Evolutionary conservation across 768 basidiomycete species (phyloP), one percentile per base, ranked within the genome.

Genomic region (Cystofilobasidium macerans): DNA sequence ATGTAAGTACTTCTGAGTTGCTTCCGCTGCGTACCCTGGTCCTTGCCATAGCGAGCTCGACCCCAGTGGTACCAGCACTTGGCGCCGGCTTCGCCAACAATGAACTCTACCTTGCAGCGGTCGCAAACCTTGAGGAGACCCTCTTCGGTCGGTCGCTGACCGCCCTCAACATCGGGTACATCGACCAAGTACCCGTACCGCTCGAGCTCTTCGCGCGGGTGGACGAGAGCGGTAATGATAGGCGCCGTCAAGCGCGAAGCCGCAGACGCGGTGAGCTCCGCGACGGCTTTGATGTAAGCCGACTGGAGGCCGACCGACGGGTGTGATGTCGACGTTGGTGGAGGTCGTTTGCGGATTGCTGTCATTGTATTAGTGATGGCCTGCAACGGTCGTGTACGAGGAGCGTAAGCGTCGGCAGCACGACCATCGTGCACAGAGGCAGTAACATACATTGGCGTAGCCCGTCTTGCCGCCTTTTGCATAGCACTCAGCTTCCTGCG

Each of bases 21-120:
- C n/a, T n/a, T n/a, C n/a, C 32, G 18, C 74, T 3, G 61, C 81
- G 70, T 72, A 85, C 91, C 92, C 57, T 84, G 84, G 40, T 85
- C 79, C 30, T 80, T 82, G 57, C 79, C 82, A 6, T 79, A 83
- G 69, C 82, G 82, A 0, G 82, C 78, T 71, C 81, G 85, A 0
- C 91, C 93, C 86, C 87, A 91, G 75, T 97, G 94, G 73, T 83
- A 85, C 0, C 80, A 76, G 73, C 94, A 98, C 69, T 86, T 81
- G 2, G 80, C 78, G 47, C 78, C 77, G 18, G 82, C 82, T 20
- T 47, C 16, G 16, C 58, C 59, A 42, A 94, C 87, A 63, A 82
- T 74, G 70, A 86, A 93, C 14, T 83, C 79, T 67, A 82, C 79
- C 12, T 76, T 76, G 74, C 94, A 99, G 33, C 93, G 82, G 61